A percentile compares a stretch with the other conserved stretches of the same genome.
Evolutionary conservation across 1,139 yeast genomes (phyloP).

Genomic region (Magnusiomyces fungicola): DNA sequence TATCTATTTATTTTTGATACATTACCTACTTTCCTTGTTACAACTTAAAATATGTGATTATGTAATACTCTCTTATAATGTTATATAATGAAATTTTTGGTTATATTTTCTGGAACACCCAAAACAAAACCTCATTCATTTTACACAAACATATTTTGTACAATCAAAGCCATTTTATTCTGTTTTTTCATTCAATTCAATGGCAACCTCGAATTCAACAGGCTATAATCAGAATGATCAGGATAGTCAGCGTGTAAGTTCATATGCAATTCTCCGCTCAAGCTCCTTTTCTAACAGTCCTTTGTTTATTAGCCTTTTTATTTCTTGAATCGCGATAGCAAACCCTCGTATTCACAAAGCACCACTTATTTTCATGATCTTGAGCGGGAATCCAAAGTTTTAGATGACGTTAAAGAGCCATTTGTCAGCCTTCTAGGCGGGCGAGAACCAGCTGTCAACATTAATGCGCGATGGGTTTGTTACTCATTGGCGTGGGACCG

Average conservation of each 20-base stretch:
- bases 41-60: too few species aligned
- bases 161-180: not conserved
- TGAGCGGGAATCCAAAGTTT: constrained; percentile 14
- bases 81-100: too few species aligned
- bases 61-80: too few species aligned
- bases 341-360: constrained; percentile 3
- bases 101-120: too few species aligned
- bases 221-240: constrained; percentile 14
- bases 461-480: constrained; percentile 32
- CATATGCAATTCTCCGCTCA: not conserved
- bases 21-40: too few species aligned
- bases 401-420: constrained; percentile 23
- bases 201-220: not conserved
- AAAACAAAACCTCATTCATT: not conserved
- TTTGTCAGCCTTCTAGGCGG: constrained; percentile 37
- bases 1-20: too few species aligned
- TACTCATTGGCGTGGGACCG: constrained; percentile 29
- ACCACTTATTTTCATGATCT: constrained; percentile 12
- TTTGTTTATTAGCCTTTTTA: constrained; percentile 9
- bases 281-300: not conserved
- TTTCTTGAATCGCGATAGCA: constrained; percentile 12
- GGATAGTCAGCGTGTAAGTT: constrained; percentile 13
- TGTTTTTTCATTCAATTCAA: too few species aligned
- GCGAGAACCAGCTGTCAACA: constrained; percentile 29
- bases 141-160: not conserved